Percentiles rank a stretch among this genome's conserved stretches.
These are phyloP conservation scores for Balakata baccata DNA, from an alignment of 345 rosid genomes.

Conservation along the genomic window DNA sequence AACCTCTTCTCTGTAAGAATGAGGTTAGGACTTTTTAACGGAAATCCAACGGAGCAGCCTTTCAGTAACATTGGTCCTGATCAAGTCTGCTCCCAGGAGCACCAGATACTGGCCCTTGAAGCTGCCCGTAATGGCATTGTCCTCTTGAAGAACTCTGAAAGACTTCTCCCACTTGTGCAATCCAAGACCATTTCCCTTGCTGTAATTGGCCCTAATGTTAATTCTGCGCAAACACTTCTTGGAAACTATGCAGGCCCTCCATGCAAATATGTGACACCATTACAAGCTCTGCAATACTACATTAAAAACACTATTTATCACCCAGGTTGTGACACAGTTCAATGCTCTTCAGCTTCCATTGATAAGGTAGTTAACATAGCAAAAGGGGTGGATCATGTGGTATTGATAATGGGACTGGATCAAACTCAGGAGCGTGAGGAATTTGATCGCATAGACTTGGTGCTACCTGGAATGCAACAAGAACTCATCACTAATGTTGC, in stretches of 20 bases:
- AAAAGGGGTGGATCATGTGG: conserved; percentile 55
- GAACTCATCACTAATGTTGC: conserved; percentile 61
- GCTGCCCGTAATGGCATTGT: conserved; percentile 87
- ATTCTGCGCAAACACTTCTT: conserved; percentile 46
- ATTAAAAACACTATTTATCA: conserved; percentile 44
- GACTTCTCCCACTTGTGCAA: conserved; percentile 59
- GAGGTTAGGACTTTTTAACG: conserved; percentile 85
- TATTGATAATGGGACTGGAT: conserved; percentile 84
- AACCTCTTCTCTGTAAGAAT: conserved; percentile 76
- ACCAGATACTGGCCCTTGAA: conserved; percentile 77
- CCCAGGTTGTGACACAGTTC: conserved; percentile 63
- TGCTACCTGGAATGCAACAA: conserved; percentile 73
- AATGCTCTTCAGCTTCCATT: conserved; percentile 51
- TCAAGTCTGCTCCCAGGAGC: conserved; percentile 62
- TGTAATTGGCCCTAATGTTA: conserved; percentile 80
- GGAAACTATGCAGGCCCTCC: conserved; percentile 90
- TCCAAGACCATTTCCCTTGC: conserved; percentile 49
- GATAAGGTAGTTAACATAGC: conserved; percentile 56
- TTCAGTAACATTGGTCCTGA: conserved; percentile 63
- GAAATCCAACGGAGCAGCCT: conserved; percentile 53
- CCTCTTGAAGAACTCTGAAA: conserved; percentile 60
- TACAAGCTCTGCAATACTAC: conserved; percentile 54
- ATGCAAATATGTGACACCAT: conserved; percentile 55
- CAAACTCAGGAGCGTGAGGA: conserved; percentile 71
- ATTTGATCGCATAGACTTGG: conserved; percentile 59